Base-by-base conservation (phyloP, 495 filamentous ascomycete genomes). In the Friedmanniomyces simplex region DNA sequence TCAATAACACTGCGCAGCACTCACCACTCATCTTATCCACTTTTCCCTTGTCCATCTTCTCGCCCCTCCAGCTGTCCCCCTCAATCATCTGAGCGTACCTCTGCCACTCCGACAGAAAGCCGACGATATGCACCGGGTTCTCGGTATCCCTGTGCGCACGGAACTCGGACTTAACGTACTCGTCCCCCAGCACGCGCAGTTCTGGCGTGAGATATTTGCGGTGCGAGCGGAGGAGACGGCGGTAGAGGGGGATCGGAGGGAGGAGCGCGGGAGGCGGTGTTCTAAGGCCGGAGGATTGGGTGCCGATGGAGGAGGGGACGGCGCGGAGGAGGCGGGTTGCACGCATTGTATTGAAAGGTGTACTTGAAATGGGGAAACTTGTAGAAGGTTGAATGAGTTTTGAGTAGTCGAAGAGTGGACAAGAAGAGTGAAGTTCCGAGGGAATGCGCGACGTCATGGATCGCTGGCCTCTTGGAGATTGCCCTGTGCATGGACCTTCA, bases 41-140 rank as follows among this genome's bases (percentile, higher is more conserved):
- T 72, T 91, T 93, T 11, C 70, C 74, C 55, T 77, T 76, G 48
- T 96, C 90, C 67, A 96, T 68, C 63, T 81, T 87, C 55, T 84
- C 88, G 0, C 82, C 90, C 36, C 72, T 71, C 91, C 93, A 96
- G 0, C 77, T 68, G 42, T 94, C 84, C 0, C 90, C 89, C 63
- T 97, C 93, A 18, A 99, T 66, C 62, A 85, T 80, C 69, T 98
- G 91, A 11, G 88, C 91, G 66, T 97, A 98, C 30, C 86, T 69
- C 68, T 97, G 93, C 93, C 93, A 98, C 71, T 96, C 90, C 0
- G 87, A 91, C 63, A 97, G 75, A 67, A 98, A 98, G 2, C 93
- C 93, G 61, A 96, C 86, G 71, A 98, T 82, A 67, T 96, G 91
- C 41, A 87, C 79, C 0, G 94, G 94, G 65, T 97, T 97, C 55